These are phyloP conservation scores for Xerophyta viscosa DNA, from an alignment of 106 monocot genomes.

Conservation along the genomic window DNA sequence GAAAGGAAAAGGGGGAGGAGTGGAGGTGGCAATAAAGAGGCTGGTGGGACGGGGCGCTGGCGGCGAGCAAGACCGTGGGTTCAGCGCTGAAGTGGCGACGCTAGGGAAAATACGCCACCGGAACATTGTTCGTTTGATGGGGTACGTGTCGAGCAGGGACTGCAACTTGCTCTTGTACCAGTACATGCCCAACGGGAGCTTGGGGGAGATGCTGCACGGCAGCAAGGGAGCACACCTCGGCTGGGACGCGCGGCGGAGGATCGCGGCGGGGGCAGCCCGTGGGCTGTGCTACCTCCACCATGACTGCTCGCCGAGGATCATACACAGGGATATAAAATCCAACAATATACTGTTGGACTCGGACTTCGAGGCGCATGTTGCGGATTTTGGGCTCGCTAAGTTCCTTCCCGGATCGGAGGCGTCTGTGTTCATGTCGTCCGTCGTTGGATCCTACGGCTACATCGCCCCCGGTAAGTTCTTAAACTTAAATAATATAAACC, in stretches of 20 bases:
- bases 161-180: constrained; percentile 78
- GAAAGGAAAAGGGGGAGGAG: constrained; percentile 19
- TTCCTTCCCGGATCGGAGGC: constrained; percentile 43
- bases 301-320: constrained; percentile 75
- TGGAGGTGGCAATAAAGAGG: constrained; percentile 70
- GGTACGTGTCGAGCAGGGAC: constrained; percentile 70
- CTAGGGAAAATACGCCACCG: constrained; percentile 83
- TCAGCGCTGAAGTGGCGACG: constrained; percentile 87
- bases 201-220: constrained; percentile 91
- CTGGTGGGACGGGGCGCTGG: constrained; percentile 36
- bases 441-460: constrained; percentile 94
- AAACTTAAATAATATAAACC: no score
- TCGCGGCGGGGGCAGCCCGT: constrained; percentile 69
- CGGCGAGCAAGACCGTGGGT: constrained; percentile 59
- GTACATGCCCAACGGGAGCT: constrained; percentile 89
- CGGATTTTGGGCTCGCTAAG: constrained; percentile 93
- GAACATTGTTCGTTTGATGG: constrained; percentile 78
- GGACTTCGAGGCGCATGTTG: constrained; percentile 79
- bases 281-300: constrained; percentile 93
- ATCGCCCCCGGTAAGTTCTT: constrained; percentile 69
- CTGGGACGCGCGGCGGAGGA: constrained; percentile 63
- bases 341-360: constrained; percentile 87
- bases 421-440: constrained; percentile 89
- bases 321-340: constrained; percentile 87
- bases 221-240: constrained; percentile 66